Percentiles rank a stretch among this genome's conserved stretches.
These are phyloP conservation scores for Limnomonas spitsbergensis DNA, from an alignment of 139 green algal genomes.

Conservation along the genomic window DNA sequence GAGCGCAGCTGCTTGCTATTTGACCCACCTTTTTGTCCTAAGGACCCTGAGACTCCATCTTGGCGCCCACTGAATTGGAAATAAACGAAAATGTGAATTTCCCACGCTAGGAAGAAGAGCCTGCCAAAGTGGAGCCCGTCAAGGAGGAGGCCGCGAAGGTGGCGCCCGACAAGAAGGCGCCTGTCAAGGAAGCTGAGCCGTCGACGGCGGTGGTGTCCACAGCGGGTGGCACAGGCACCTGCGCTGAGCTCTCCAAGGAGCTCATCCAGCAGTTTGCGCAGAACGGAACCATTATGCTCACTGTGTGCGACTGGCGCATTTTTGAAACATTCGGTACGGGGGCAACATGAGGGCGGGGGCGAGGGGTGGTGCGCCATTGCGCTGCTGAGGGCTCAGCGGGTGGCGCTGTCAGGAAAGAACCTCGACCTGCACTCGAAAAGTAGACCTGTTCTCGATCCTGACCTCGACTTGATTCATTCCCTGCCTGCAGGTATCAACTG, in stretches of 20 bases:
- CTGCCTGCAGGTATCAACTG: conserved; percentile 19
- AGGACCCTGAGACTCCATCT: no score
- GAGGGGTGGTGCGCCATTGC: background rate
- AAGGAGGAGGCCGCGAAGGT: background rate
- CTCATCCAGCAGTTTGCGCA: conserved; percentile 30
- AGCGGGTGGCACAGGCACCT: background rate
- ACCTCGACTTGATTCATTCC: background rate
- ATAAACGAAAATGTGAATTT: background rate
- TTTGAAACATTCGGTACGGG: conserved; percentile 28
- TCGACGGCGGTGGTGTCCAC: background rate
- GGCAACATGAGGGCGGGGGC: background rate
- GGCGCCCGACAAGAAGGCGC: background rate
- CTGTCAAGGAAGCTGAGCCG: background rate
- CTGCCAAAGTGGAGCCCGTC: background rate
- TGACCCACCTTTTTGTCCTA: no score
- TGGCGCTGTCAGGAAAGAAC: no score
- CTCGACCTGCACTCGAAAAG: no score
- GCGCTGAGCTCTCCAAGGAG: conserved; percentile 24
- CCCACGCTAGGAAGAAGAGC: background rate
- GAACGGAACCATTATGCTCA: conserved; percentile 30
- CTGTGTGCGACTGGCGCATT: conserved; percentile 23
- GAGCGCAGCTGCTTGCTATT: no score
- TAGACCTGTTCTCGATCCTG: no score
- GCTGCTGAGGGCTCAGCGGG: no score
- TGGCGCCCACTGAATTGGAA: no score